Base-by-base conservation (phyloP, 352 stramenopile genomes). In the Phytopythium chamaehyphon region DNA sequence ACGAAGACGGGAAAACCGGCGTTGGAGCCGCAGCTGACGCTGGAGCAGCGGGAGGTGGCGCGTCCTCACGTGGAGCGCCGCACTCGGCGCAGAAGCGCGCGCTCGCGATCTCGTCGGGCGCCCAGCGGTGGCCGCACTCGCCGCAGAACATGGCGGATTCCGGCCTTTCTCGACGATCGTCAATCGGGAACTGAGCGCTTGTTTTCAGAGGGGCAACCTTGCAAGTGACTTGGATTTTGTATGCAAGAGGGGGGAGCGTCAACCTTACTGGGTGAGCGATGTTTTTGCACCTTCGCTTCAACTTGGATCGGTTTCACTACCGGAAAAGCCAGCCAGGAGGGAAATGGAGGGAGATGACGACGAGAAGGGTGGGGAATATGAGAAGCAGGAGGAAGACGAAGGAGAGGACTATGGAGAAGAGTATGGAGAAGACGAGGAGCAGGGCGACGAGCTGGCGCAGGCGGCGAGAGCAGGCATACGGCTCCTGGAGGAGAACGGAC, bases 41-140 rank as follows among this genome's bases (percentile, higher is more conserved):
- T 5, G 59, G 1, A 8, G 38, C 12, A 3, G 62, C 22, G 8
- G 62, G 22, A 31, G 51, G 40, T 12, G 74, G 62, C 21, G 73
- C 60, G 31, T 91, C 76, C 53, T 91, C 80, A 15, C 83, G 78
- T 5, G 79, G 76, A 21, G 80, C 73, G 7, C 83, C 80, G 40
- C 83, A 93, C 59, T 93, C 83, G 47, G 83, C 83, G 59, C 83
- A 93, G 61, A 93, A 93, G 62, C 81, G 77, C 58, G 80, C 76
- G 36, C 62, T 83, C 24, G 73, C 76, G 60, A 91, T 89, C 64
- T 93, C 83, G 40, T 90, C 81, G 3, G 81, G 73, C 39, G 79
- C 81, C 81, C 81, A 93, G 40, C 76, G 69, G 55, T 89, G 81
- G 47, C 83, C 83, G 54, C 83, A 93, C 66, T 93, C 83, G 18